Evolutionary conservation across 352 stramenopile species (phyloP).

Genomic region (Pseudoperonospora humuli): DNA sequence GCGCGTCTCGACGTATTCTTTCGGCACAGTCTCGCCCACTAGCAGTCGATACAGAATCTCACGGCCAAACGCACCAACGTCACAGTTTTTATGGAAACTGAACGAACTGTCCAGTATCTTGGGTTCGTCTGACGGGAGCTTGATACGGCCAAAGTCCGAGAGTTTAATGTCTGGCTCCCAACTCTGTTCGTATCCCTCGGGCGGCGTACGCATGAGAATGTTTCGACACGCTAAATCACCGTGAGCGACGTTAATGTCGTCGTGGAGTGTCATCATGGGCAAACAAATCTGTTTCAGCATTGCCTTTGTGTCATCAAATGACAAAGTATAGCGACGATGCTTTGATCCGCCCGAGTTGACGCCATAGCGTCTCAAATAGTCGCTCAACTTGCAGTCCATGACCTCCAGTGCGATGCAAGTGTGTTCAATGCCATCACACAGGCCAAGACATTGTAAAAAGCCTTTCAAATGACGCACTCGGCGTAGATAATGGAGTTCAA

Average conservation of each 20-base stretch:
- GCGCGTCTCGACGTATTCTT: constrained; percentile 60
- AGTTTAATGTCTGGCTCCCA: constrained; percentile 79
- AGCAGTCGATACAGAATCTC: constrained; percentile 76
- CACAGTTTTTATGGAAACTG: constrained; percentile 81
- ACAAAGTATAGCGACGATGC: constrained; percentile 53
- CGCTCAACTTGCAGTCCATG: constrained; percentile 85
- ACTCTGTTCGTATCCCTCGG: constrained; percentile 73
- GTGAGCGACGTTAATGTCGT: constrained; percentile 73
- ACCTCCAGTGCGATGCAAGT: constrained; percentile 82
- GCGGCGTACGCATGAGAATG: constrained; percentile 73
- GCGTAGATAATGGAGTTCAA: constrained; percentile 76
- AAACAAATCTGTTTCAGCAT: constrained; percentile 71
- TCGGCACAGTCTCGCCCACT: constrained; percentile 71
- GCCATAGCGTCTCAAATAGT: constrained; percentile 72
- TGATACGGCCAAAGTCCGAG: constrained; percentile 78
- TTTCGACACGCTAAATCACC: constrained; percentile 81
- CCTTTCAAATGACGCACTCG: constrained; percentile 66
- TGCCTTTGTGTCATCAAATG: constrained; percentile 39
- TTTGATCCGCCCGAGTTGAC: constrained; percentile 29
- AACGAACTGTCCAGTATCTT: constrained; percentile 64
- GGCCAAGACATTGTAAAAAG: constrained; percentile 73
- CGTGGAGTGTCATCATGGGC: constrained; percentile 73
- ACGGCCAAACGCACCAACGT: constrained; percentile 67
- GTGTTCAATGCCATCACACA: constrained; percentile 78
- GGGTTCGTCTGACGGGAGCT: constrained; percentile 51